Conservation (phyloP, 768 basidiomycete genomes). For the Asterophora parasitica region DNA sequence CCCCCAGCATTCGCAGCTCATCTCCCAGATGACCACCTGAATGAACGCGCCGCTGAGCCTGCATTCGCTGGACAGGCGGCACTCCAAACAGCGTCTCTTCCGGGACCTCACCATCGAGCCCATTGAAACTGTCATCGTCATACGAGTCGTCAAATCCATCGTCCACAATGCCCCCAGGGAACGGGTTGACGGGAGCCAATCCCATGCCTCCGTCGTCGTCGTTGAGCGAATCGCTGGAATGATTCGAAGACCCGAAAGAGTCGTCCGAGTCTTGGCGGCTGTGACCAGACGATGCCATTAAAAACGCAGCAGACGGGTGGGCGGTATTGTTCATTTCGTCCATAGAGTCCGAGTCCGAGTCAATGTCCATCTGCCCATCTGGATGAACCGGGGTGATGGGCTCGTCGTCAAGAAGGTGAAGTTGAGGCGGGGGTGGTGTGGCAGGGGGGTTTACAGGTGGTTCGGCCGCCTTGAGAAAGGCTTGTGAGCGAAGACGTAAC, state of each 20-base stretch:
- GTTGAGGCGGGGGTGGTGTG: conserved; percentile 2
- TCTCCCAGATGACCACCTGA: conserved; percentile 20
- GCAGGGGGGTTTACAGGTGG: not conserved
- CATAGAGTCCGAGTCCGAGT: conserved; percentile 59
- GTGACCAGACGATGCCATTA: conserved; percentile 47
- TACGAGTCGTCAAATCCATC: conserved; percentile 46
- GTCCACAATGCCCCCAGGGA: conserved; percentile 41
- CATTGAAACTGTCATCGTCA: conserved; percentile 52
- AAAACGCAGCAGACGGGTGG: conserved; percentile 68
- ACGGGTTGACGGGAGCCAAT: conserved; percentile 53
- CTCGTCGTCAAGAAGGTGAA: conserved; percentile 3
- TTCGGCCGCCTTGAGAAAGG: conserved; percentile 3
- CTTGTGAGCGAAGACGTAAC: conserved; percentile 29
- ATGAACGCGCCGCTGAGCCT: conserved; percentile 16
- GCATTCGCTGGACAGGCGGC: conserved; percentile 45
- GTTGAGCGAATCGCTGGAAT: conserved; percentile 52
- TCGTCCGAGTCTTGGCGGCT: conserved; percentile 36
- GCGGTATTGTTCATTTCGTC: conserved; percentile 54
- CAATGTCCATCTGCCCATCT: conserved; percentile 31
- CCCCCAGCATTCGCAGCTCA: conserved; percentile 54
- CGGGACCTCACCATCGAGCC: conserved; percentile 32
- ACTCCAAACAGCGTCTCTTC: conserved; percentile 75
- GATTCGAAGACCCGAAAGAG: conserved; percentile 49
- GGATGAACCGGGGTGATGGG: conserved; percentile 9
- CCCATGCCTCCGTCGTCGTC: conserved; percentile 38